Base-by-base conservation (phyloP, 2,329 filamentous ascomycete genomes). In the Nemania serpens region DNA sequence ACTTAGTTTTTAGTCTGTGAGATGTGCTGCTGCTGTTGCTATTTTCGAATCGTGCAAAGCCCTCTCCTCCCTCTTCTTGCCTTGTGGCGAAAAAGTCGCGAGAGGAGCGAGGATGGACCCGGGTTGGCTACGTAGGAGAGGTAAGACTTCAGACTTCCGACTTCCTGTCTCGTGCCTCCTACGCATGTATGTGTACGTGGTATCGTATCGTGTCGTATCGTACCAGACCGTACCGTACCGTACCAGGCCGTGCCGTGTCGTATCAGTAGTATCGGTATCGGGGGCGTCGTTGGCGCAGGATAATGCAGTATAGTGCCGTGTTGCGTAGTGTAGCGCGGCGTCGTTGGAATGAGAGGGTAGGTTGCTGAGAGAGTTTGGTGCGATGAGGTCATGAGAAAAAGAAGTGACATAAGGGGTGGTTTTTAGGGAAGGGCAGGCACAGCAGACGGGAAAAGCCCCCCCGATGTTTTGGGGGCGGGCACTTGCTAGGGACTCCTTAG, bases 301-400 rank as follows among this genome's bases (percentile, higher is more conserved):
- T 18, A 25, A 15, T n/a, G 46, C 29, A 7, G 50, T 11, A 41
- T 17, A 18, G 55, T 55, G 20, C 42, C n/a, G 59, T 22, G 61
- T 61, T 29, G 43, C 13, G 58, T 39, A 34, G 53, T 49, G 67
- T 29, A 29, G 25, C 25, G 25, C 25, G 25, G 25, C 25, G 25
- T 29, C 61, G 59, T 61, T 60, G 34, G 59, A 57, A 65, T 67
- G 63, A 64, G 25, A 61, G 59, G 62, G 61, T 66, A 62, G 63
- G 61, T 66, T 63, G 63, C 56, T 58, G 59, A 48, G 60, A 59
- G 63, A 70, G 68, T 68, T 73, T 70, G 68, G 68, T 68, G 69
- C 73, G 73, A 75, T 75, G 73, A 75, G 73, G 73, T 75, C 73
- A 75, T 75, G 73, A 75, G 72, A 67, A 69, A n/a, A 74, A 74